Percentiles rank a stretch among this genome's conserved stretches.
Evolutionary conservation across 495 filamentous ascomycete species (phyloP).

Genomic region (Penicillium crystallinum): DNA sequence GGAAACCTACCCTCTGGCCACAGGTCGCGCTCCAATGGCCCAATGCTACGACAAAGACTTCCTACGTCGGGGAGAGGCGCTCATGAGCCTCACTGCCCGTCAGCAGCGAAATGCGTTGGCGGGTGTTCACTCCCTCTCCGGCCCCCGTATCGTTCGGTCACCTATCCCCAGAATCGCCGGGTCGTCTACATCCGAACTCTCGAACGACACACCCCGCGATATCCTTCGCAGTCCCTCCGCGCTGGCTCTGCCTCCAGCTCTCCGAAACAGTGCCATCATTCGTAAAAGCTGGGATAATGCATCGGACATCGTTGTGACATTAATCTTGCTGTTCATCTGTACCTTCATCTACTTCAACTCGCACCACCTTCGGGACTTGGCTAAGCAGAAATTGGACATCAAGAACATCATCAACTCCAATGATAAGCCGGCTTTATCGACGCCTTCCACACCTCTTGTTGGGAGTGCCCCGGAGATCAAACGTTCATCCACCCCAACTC

Average conservation of each 20-base stretch:
- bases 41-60: slow-evolving; percentile 59
- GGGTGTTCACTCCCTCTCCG: slow-evolving; percentile 48
- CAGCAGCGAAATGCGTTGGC: slow-evolving; percentile 47
- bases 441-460: slow-evolving; percentile 40
- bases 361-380: slow-evolving; percentile 41
- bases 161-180: slow-evolving; percentile 35
- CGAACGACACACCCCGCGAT: slow-evolving; percentile 42
- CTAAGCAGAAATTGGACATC: slow-evolving; percentile 49
- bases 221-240: slow-evolving; percentile 36
- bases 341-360: slow-evolving; percentile 50
- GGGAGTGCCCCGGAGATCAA: slow-evolving; percentile 25
- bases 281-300: slow-evolving; percentile 50
- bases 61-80: slow-evolving; percentile 35
- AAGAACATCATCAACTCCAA: slow-evolving; percentile 47
- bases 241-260: slow-evolving; percentile 40
- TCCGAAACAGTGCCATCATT: slow-evolving; percentile 49
- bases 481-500: slow-evolving; percentile 19
- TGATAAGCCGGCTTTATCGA: slow-evolving; percentile 37
- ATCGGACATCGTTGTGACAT: slow-evolving; percentile 45
- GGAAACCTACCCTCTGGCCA: slow-evolving; percentile 72
- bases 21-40: slow-evolving; percentile 62
- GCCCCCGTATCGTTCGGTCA: slow-evolving; percentile 30
- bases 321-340: slow-evolving; percentile 40
- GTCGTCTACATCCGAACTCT: slow-evolving; percentile 23
- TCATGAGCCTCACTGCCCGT: slow-evolving; percentile 36